phyloP scores from a whole-genome alignment of 129 eudicot species.

The Daucus carota region DH1_v3.0 NC_030383.2:37121001-37121500 shows the following conservation, averaged over 20 bases:
- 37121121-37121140: background rate
- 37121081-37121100: slow-evolving; percentile 4
- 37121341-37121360: too few species aligned
- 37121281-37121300: too few species aligned
- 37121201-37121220: background rate
- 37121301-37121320: too few species aligned
- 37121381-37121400: too few species aligned
- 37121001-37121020: background rate
- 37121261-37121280: background rate
- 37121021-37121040: slow-evolving; percentile 1
- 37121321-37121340: too few species aligned
- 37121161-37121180: too few species aligned
- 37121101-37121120: background rate
- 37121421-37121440: too few species aligned
- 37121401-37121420: too few species aligned
- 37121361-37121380: too few species aligned
- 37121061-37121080: background rate
- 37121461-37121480: too few species aligned
- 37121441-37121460: too few species aligned
- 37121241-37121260: background rate
- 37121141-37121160: background rate
- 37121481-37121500: too few species aligned
- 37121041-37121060: background rate
- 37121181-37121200: background rate
- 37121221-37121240: slow-evolving; percentile 8